Evolutionary conservation across 352 stramenopile species (phyloP), one percentile per base, ranked within the genome.

Genomic region (Globisporangium parvum): DNA sequence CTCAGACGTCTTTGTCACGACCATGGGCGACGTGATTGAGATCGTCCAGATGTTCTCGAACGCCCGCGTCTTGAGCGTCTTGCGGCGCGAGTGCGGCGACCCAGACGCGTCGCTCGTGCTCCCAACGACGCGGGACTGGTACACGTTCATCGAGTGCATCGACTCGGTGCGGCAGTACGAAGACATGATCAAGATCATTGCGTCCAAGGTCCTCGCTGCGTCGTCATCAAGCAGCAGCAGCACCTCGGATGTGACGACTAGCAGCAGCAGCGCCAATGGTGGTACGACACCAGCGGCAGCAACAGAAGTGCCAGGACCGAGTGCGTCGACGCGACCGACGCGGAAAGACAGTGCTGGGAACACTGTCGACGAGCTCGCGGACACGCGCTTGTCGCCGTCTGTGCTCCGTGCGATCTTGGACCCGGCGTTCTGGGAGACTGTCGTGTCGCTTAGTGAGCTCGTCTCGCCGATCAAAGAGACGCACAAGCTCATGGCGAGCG

Each of bases 141-240:
- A 88, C 48, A 88, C 80, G 9, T 91, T 91, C 41, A 87, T 91
- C 48, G 80, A 91, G 62, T 75, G 75, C 57, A 74, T 91, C 15
- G 78, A 91, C 63, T 91, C 77, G 5, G 73, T 89, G 55, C 76
- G 78, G 9, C 80, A 91, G 51, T 89, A 85, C 57, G 78, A 89
- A 65, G 80, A 91, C 41, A 85, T 88, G 78, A 87, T 91, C 62
- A 91, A 91, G 62, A 87, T 88, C 44, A 85, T 91, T 37, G 71
- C 78, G 5, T 75, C 70, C 0, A 85, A 85, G 58, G 72, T 82
- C 40, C 51, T 75, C 24, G 58, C 66, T 26, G 72, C 68, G 48
- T 65, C 70, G 0, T 67, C 60, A 2, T n/a, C n/a, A n/a, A n/a
- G n/a, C n/a, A 53, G 45, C 24, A 46, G 33, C 9, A 14, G 35